Conservation (phyloP, 2,329 filamentous ascomycete genomes). For the Apiospora pterosperma region DNA sequence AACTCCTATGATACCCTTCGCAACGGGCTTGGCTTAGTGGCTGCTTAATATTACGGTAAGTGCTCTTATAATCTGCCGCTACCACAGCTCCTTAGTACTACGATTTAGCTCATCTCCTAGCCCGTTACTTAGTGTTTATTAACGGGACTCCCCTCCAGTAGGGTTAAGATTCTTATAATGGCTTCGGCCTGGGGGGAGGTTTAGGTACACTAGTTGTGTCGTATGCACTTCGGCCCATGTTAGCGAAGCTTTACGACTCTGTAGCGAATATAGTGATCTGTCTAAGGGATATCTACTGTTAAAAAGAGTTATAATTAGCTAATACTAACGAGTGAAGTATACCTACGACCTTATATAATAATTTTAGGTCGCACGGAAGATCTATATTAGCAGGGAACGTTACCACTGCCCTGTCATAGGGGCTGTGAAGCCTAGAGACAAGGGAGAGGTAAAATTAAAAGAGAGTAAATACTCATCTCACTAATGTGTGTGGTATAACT, state of each 20-base stretch:
- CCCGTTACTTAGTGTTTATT: too few relatives aligned
- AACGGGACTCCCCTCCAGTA: not conserved
- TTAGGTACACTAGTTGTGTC: conserved; percentile 32
- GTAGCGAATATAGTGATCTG: conserved; percentile 21
- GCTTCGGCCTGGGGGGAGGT: conserved; percentile 29
- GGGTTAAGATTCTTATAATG: conserved; percentile 20
- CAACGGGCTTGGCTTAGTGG: too few relatives aligned
- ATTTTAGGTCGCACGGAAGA: not conserved
- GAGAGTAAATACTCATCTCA: conserved; percentile 10
- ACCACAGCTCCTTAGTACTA: too few relatives aligned
- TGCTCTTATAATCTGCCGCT: too few relatives aligned
- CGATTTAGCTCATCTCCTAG: too few relatives aligned
- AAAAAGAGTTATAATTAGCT: not conserved
- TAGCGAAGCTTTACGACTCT: conserved; percentile 23
- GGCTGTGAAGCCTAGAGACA: too few relatives aligned
- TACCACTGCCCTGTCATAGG: too few relatives aligned
- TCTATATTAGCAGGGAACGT: too few relatives aligned
- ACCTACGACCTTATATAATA: not conserved
- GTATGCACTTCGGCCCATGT: conserved; percentile 32
- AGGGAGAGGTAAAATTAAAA: too few relatives aligned
- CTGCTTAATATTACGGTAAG: too few relatives aligned
- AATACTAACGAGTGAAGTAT: too few relatives aligned
- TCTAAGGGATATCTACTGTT: not conserved
- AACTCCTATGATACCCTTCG: too few relatives aligned
- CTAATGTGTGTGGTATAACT: conserved; percentile 29